These are phyloP conservation scores for Trichoderma arundinaceum DNA, from an alignment of 2,329 filamentous ascomycete genomes.

Conservation along the genomic window DNA sequence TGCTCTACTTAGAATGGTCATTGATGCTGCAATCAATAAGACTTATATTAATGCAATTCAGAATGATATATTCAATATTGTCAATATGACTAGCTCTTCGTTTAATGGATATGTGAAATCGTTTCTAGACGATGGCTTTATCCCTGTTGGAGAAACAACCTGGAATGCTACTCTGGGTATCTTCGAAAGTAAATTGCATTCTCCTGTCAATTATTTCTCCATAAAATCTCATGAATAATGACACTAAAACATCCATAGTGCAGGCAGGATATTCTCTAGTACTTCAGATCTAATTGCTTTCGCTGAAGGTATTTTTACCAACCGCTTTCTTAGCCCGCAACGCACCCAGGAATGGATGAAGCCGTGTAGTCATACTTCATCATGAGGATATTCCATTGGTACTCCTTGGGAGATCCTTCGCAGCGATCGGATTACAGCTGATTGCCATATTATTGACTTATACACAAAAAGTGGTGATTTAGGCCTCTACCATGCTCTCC, in stretches of 20 bases:
- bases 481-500: slow-evolving; percentile 45
- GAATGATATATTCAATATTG: neutral
- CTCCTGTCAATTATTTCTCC: too few relatives aligned
- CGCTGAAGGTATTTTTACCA: slow-evolving; percentile 49
- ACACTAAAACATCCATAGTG: slow-evolving; percentile 35
- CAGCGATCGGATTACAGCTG: slow-evolving; percentile 42
- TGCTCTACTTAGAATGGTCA: slow-evolving; percentile 50
- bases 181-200: slow-evolving; percentile 34
- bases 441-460: slow-evolving; percentile 50
- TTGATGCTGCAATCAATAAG: slow-evolving; percentile 52
- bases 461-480: slow-evolving; percentile 53
- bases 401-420: slow-evolving; percentile 55
- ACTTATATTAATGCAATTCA: slow-evolving; percentile 42
- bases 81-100: slow-evolving; percentile 16
- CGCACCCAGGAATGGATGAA: slow-evolving; percentile 54
- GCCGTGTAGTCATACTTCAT: slow-evolving; percentile 46
- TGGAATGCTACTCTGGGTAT: slow-evolving; percentile 46
- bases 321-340: slow-evolving; percentile 48
- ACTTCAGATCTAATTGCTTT: slow-evolving; percentile 51
- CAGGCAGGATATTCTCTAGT: slow-evolving; percentile 50
- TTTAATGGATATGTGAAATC: slow-evolving; percentile 40
- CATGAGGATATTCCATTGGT: slow-evolving; percentile 46
- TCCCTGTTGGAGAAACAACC: slow-evolving; percentile 43
- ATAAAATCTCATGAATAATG: rapidly evolving
- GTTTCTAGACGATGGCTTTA: slow-evolving; percentile 42